Evolutionary conservation across 2,329 filamentous ascomycete species (phyloP).

Genomic region (Aspergillus aculeatinus): DNA sequence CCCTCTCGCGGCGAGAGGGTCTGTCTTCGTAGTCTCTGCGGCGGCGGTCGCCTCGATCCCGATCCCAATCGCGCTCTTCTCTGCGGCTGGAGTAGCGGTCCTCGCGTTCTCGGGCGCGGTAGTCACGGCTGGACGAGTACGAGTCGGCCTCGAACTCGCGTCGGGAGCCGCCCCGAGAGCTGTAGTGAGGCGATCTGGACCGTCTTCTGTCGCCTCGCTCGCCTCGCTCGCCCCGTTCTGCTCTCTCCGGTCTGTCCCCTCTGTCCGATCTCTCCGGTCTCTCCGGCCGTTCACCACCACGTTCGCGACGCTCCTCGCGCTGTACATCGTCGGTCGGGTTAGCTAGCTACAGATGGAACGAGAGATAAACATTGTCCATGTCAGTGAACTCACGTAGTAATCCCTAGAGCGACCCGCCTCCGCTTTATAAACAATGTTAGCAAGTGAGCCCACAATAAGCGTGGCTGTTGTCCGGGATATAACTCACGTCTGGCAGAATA

Average conservation of each 20-base stretch:
- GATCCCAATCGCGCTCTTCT: conserved; percentile 74
- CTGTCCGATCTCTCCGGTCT: conserved; percentile 31
- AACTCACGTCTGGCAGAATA: conserved; percentile 73
- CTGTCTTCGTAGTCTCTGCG: conserved; percentile 65
- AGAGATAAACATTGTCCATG: not conserved
- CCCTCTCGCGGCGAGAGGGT: conserved; percentile 48
- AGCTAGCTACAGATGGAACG: not conserved
- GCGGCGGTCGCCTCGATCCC: conserved; percentile 60
- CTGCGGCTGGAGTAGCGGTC: conserved; percentile 78
- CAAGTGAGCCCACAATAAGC: conserved; percentile 22
- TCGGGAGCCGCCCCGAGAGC: conserved; percentile 61
- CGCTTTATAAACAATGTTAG: conserved; percentile 36
- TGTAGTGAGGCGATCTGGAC: conserved; percentile 81
- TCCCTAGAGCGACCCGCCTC: conserved; percentile 55
- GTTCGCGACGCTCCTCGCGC: conserved; percentile 51
- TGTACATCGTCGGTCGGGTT: conserved; percentile 13
- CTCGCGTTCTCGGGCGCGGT: conserved; percentile 89
- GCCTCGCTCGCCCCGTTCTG: conserved; percentile 28
- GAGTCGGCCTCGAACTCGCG: conserved; percentile 77
- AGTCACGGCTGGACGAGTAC: conserved; percentile 90
- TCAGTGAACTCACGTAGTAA: conserved; percentile 48
- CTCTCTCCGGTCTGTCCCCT: conserved; percentile 45
- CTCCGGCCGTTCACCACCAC: conserved; percentile 45
- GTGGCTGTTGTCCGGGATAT: not conserved
- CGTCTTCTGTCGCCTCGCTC: conserved; percentile 67